A percentile compares a stretch with the other conserved stretches of the same genome.
phyloP scores from a whole-genome alignment of 1,284 basidiomycete species.

The Prillingera fragicola region DNA sequence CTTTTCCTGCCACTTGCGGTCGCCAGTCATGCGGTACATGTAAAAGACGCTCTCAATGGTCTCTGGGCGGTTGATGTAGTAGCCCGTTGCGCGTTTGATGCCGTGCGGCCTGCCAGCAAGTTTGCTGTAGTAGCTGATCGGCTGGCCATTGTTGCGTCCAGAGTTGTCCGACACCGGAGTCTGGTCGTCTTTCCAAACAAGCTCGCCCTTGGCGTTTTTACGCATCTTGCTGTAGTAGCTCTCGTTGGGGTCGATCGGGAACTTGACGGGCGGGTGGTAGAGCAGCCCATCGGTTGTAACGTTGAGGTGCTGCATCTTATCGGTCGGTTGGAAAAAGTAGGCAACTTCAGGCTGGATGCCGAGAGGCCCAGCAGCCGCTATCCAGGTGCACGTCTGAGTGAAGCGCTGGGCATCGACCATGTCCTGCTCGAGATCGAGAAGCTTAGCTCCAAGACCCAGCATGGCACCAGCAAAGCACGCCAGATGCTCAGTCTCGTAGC shows the following conservation, averaged over 20 bases:
- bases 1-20: conserved; percentile 54
- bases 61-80: conserved; percentile 52
- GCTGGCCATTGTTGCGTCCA: conserved; percentile 25
- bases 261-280: conserved; percentile 19
- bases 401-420: conserved; percentile 46
- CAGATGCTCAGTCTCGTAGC: conserved; percentile 37
- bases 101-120: conserved; percentile 41
- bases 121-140: conserved; percentile 33
- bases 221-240: conserved; percentile 24
- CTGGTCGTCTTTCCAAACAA: conserved; percentile 30
- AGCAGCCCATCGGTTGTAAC: conserved; percentile 20
- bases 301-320: conserved; percentile 31
- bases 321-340: conserved; percentile 35
- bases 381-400: conserved; percentile 54
- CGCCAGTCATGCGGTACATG: conserved; percentile 54
- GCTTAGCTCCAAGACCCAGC: conserved; percentile 52
- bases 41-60: conserved; percentile 56
- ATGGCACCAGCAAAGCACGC: conserved; percentile 56
- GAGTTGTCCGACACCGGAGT: conserved; percentile 14
- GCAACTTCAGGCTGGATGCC: conserved; percentile 49
- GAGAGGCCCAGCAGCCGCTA: conserved; percentile 44
- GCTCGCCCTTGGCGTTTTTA: conserved; percentile 20
- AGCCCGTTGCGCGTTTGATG: conserved; percentile 20
- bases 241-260: conserved; percentile 15
- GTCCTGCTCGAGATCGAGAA: conserved; percentile 50